Base-by-base conservation (phyloP, 1,139 yeast species). In the Taphrina sp. region DNA sequence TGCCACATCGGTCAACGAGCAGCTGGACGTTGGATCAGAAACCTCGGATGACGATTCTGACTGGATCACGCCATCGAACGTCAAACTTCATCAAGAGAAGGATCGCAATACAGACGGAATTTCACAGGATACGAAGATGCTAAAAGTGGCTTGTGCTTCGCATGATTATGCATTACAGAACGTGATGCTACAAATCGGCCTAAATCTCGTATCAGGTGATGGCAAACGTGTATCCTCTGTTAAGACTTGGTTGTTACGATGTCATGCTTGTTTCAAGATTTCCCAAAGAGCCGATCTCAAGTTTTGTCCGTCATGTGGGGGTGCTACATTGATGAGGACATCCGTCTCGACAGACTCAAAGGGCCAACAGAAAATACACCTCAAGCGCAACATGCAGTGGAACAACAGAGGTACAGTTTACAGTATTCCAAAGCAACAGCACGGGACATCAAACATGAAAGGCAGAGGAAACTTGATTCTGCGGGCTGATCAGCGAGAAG, bases 111-210 rank as follows among this genome's bases (percentile, higher is more conserved):
- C 59, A 8, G 61, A 51, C 14, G 57, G 52, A 24, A 61, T 58
- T 17, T 57, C 58, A 16, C 61, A 56, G 3, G 61, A 59, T 26
- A 29, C 38, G 12, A 43, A 59, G 22, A 42, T 54, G 29, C 60
- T 81, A 61, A 79, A 81, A 61, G 94, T 84, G 22, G 98, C 96
- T 1, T 73, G 92, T 58, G 84, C 95, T 1, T 85, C 96, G 0
- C 96, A 95, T 24, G 99, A 92, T 79, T 92, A 90, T 74, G 97
- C 99, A 2, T 87, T 92, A 69, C 99, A 92, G 69, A 92, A 92
- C 69, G 96, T 90, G 8, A 80, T 96, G 1, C 76, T 94, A 72
- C 97, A 92, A 70, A 77, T 94, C 65, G 96, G 96, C 5, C 71
- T 92, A 53, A 84, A 86, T 62, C 75, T 92, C 63, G 84, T 94